phyloP scores from a whole-genome alignment of 495 filamentous ascomycete genomes.

The Aspergillus sparsus region DNA sequence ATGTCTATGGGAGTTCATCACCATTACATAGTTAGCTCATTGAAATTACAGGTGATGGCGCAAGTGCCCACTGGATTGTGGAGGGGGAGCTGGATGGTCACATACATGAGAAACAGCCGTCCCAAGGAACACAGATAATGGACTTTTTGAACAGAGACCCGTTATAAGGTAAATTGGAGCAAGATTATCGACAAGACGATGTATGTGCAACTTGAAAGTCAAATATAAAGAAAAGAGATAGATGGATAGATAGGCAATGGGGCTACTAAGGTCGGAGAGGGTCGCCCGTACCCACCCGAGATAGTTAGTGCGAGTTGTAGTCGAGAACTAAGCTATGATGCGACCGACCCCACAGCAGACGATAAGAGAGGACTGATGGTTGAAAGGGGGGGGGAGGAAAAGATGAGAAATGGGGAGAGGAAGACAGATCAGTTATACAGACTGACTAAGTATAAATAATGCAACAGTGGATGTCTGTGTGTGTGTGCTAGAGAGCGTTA shows the following conservation, averaged over 20 bases:
- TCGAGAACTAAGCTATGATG: not conserved
- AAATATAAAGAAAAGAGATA: slow-evolving; percentile 8
- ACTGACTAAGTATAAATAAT: no score
- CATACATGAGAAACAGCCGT: not conserved
- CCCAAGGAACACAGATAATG: slow-evolving; percentile 9
- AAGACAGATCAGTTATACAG: no score
- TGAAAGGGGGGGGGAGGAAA: no score
- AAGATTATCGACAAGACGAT: no score
- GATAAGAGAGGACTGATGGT: not conserved
- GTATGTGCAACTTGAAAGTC: not conserved
- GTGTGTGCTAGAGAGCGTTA: no score
- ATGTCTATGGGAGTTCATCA: not conserved
- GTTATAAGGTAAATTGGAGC: no score
- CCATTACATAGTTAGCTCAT: not conserved
- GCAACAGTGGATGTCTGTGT: no score
- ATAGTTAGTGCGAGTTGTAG: not conserved
- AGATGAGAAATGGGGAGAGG: no score
- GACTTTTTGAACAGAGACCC: slow-evolving; percentile 1
- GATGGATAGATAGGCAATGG: slow-evolving; percentile 12
- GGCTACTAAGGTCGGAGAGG: slow-evolving; percentile 5
- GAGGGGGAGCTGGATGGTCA: not conserved
- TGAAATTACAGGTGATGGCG: not conserved
- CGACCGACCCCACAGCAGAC: not conserved
- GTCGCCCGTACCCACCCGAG: not conserved
- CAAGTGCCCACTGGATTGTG: not conserved